Base-by-base conservation (phyloP, 1,284 basidiomycete species). In the Sanghuangporus baumii region DNA sequence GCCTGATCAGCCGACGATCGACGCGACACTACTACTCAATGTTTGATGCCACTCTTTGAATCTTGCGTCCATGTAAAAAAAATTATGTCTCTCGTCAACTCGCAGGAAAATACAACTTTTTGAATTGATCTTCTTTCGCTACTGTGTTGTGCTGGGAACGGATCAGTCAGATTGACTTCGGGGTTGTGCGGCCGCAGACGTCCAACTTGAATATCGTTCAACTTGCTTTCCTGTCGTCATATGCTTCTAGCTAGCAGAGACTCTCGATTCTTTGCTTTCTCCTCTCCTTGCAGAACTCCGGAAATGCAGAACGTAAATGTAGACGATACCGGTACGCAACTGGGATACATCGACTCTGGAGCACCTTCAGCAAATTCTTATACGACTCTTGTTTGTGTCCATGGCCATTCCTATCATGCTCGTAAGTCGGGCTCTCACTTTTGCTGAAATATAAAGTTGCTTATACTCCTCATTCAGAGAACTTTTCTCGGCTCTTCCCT, bases 301-400 rank as follows among this genome's bases (percentile, higher is more conserved):
- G 16, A 23, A 34, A 54, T 54, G n/a, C 52, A 54, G 31, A 57
- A 62, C 31, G 57, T 55, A 2, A 18, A 47, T 9, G 48, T 64
- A 4, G 51, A 64, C 54, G 54, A 55, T 7, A 18, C 41, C 12
- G 52, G 60, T 3, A 47, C 54, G 3, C 23, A 47, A 16, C 52
- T 61, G 5, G 50, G 52, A 26, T 62, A 57, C 23, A 57, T 62
- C 43, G 61, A 62, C 55, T 62, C 61, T 38, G 61, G 61, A n/a
- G 34, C 31, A 6, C 51, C 54, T 26, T 23, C 16, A 16, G 41
- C 26, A 6, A 38, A 51, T 6, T 48, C 51, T 9, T 62, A 62
- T 41, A 62, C 55, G 43, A 62, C 61, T 34, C 54, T 62, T 34
- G 56, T 62, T 11, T 62, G 61, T 34, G 48, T 62, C 11, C 61